Conservation (phyloP, 202 grass and related monocot genomes). For the Panicum virgatum region DNA sequence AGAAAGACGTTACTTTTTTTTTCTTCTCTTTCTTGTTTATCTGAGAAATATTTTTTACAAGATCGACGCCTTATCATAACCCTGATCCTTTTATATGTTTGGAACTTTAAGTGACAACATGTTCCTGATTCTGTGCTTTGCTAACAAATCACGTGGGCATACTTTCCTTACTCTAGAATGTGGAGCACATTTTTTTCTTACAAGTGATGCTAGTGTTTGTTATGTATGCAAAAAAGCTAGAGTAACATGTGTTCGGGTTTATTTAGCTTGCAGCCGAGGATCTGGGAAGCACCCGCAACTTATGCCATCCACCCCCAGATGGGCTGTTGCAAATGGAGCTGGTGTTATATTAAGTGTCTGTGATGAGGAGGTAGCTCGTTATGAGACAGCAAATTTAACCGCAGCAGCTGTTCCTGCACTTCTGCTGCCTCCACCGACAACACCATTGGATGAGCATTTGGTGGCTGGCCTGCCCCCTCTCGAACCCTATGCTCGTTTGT, state of each 20-base stretch:
- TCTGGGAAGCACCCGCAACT: slow-evolving; percentile 98
- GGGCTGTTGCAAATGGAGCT: slow-evolving; percentile 99
- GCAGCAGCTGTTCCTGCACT: slow-evolving; percentile 98
- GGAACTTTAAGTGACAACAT: background rate
- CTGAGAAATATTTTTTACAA: background rate
- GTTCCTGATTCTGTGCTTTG: background rate
- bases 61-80: background rate
- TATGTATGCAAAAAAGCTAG: slow-evolving; percentile 3
- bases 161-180: background rate
- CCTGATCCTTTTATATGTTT: background rate
- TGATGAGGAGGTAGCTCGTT: slow-evolving; percentile 91
- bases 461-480: slow-evolving; percentile 88
- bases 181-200: background rate
- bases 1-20: background rate
- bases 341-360: slow-evolving; percentile 99
- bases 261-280: slow-evolving; percentile 81
- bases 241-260: slow-evolving; percentile 8
- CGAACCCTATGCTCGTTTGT: slow-evolving; percentile 93
- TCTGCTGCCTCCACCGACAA: slow-evolving; percentile 89
- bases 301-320: slow-evolving; percentile 99
- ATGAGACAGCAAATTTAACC: slow-evolving; percentile 97
- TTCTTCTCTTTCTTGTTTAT: background rate
- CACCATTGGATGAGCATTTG: slow-evolving; percentile 95
- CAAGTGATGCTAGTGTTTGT: slow-evolving; percentile 9
- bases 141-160: slow-evolving; percentile 14